Conservation (phyloP, 352 stramenopile genomes). For the Phytopythium litorale region DNA sequence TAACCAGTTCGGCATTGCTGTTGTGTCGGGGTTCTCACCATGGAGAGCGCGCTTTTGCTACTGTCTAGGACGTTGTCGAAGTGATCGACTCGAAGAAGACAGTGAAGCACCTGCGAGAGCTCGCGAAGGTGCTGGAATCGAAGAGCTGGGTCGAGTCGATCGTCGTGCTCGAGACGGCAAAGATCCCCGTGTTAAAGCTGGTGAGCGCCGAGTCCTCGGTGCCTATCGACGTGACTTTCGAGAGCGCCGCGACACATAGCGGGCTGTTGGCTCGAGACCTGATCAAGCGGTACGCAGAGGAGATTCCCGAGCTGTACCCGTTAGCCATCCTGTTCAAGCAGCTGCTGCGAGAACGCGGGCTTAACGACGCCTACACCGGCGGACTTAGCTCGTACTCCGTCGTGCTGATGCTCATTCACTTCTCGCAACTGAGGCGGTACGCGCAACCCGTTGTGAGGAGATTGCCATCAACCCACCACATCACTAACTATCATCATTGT, state of each 20-base stretch:
- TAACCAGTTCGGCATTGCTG: not conserved
- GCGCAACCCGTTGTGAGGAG: not conserved
- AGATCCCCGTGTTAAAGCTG: conserved; percentile 83
- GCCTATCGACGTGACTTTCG: conserved; percentile 85
- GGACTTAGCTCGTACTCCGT: conserved; percentile 90
- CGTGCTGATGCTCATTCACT: conserved; percentile 92
- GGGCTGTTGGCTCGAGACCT: conserved; percentile 79
- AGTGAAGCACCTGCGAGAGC: conserved; percentile 48
- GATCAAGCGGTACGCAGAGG: conserved; percentile 79
- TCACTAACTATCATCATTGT: not conserved
- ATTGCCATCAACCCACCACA: not conserved
- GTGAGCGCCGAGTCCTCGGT: conserved; percentile 71
- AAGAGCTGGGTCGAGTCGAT: conserved; percentile 80
- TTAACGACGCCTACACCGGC: conserved; percentile 91
- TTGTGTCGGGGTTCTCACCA: not conserved
- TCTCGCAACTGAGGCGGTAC: conserved; percentile 67
- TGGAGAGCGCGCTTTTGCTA: not conserved
- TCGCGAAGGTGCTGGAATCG: conserved; percentile 51
- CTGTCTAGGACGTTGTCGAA: conserved; percentile 43
- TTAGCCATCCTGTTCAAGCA: conserved; percentile 90
- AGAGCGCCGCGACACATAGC: conserved; percentile 77
- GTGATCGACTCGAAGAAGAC: conserved; percentile 56
- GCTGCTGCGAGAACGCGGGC: conserved; percentile 79
- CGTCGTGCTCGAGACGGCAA: conserved; percentile 77
- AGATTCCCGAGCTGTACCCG: conserved; percentile 86